These are phyloP conservation scores for Coffea canephora DNA, from an alignment of 257 asterid species.

Conservation along the genomic window DNA sequence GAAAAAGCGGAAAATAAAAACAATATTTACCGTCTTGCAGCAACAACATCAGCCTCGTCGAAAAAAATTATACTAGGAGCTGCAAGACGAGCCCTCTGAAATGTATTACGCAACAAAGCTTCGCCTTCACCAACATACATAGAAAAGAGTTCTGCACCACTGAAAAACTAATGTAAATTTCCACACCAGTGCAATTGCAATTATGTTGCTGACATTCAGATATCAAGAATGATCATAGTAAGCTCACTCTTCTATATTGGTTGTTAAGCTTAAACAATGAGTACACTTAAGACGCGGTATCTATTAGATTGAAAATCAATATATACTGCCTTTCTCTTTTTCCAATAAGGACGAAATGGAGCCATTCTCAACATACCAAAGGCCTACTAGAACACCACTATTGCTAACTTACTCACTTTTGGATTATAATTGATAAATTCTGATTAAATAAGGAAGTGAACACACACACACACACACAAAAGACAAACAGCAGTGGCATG, in stretches of 20 bases:
- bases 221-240: not conserved
- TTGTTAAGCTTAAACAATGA: not conserved
- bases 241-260: not conserved
- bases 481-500: no score
- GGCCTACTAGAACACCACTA: not conserved
- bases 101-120: slow-evolving; percentile 81
- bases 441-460: no score
- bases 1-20: not conserved
- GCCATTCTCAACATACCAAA: not conserved
- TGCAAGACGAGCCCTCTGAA: slow-evolving; percentile 90
- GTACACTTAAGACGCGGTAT: not conserved
- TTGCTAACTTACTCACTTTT: no score
- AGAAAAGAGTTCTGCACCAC: slow-evolving; percentile 89
- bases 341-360: not conserved
- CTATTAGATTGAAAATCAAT: not conserved
- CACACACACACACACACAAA: no score
- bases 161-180: slow-evolving; percentile 31
- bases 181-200: not conserved
- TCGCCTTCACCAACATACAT: slow-evolving; percentile 99
- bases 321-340: not conserved
- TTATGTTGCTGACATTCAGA: not conserved
- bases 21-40: slow-evolving; percentile 64
- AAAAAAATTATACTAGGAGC: slow-evolving; percentile 96
- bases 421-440: no score
- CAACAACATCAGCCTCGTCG: slow-evolving; percentile 93